Base-by-base conservation (phyloP, 2,329 filamentous ascomycete species). In the Botrytis elliptica region DNA sequence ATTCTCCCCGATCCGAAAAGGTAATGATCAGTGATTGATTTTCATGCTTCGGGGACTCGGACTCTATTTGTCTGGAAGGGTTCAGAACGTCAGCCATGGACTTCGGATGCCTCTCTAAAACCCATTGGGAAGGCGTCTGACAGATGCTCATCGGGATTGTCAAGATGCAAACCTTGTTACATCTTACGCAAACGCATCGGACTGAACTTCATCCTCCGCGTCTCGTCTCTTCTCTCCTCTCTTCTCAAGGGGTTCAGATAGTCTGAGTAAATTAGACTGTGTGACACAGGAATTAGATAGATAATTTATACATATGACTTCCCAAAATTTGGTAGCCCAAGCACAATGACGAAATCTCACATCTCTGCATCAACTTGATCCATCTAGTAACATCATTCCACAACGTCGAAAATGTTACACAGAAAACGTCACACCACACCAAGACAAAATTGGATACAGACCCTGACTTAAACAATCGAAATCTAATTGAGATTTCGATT, bases 1-100 rank as follows among this genome's bases (percentile, higher is more conserved):
- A 69, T 82, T 25, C 68, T 77, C 29, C 40, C 69, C 33, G 25
- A n/a, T 20, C 55, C 25, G 29, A 69, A 59, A 40, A 72, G 29
- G 38, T 42, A 46, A 65, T 38, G 62, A 42, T 59, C 36, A 10
- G 18, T 25, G 7, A 33, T 69, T 25, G 36, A 16, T 42, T 42
- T 33, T 42, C 18, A 9, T 68, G 36, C 57, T 68, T 44, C 49
- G 68, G 67, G 67, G 52, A 60, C 52, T 59, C 38, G 36, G n/a
- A 42, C 49, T 68, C 36, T 36, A 33, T 10, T 42, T 68, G n/a
- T 36, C 29, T 36, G 6, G 36, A 68, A 57, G n/a, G 49, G 9
- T 12, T n/a, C 36, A 33, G n/a, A 57, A 69, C 38, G 18, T 42
- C 49, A 57, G 16, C 16, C n/a, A 68, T 55, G 22, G 66, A 25